Evolutionary conservation across 257 asterid genomes (phyloP).

Genomic region (Gynochthodes officinalis): DNA sequence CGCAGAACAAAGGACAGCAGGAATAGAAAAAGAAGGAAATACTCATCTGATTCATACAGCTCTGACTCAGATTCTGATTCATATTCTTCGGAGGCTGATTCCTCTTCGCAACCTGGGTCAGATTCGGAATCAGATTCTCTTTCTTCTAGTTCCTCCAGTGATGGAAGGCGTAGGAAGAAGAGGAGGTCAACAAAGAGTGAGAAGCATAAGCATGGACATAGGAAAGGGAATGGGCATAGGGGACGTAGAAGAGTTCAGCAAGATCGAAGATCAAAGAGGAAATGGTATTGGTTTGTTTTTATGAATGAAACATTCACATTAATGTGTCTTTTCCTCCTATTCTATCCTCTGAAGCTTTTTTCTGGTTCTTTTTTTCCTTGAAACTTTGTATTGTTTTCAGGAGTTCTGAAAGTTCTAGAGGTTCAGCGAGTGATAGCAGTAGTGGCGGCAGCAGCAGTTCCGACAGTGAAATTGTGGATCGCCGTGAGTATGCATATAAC

Average conservation of each 20-base stretch:
- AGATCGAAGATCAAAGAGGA: slow-evolving; percentile 46
- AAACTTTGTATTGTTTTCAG: slow-evolving; percentile 31
- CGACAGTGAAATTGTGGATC: slow-evolving; percentile 51
- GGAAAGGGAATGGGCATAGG: slow-evolving; percentile 35
- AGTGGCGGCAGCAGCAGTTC: slow-evolving; percentile 52
- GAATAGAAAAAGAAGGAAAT: slow-evolving; percentile 57
- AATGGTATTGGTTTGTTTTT: slow-evolving; percentile 39
- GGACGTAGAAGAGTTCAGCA: slow-evolving; percentile 41
- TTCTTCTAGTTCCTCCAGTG: slow-evolving; percentile 86
- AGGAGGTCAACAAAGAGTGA: slow-evolving; percentile 54
- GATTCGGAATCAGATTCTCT: slow-evolving; percentile 52
- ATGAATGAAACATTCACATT: neutral
- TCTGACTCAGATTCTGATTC: slow-evolving; percentile 71
- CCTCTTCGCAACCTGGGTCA: slow-evolving; percentile 57
- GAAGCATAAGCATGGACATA: slow-evolving; percentile 44
- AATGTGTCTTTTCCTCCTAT: neutral
- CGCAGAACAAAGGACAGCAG: slow-evolving; percentile 44
- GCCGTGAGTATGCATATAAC: slow-evolving; percentile 30
- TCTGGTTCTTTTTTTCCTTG: slow-evolving; percentile 10
- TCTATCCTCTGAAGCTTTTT: neutral
- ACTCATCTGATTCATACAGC: slow-evolving; percentile 82
- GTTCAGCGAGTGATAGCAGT: slow-evolving; percentile 42
- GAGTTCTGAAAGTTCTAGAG: slow-evolving; percentile 66
- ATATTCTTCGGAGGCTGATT: slow-evolving; percentile 57
- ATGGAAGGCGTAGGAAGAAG: slow-evolving; percentile 70